Evolutionary conservation across 1,139 yeast genomes (phyloP), one percentile per base, ranked within the genome.

Genomic region (Yamadazyma kanchanaburiensis): DNA sequence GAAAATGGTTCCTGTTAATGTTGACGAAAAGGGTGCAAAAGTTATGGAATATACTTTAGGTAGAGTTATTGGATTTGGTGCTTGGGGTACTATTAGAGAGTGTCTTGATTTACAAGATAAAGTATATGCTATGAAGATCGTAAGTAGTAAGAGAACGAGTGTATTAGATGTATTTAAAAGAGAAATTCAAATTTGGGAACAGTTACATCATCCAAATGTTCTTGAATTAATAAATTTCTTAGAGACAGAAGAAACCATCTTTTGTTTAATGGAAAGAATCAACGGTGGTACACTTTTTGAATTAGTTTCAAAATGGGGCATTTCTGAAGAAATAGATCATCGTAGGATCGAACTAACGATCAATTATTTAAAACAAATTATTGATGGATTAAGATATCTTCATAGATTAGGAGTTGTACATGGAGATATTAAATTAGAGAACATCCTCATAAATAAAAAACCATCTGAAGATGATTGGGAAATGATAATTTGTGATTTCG

Each of bases 71-170:
- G 96, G 96, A 1, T 77, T 75, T 49, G 97, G 97, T 7, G 95
- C 96, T 0, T 88, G 94, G 83, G 94, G 95, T 3, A 74, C 83
- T 20, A 83, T 89, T n/a, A 64, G 95, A 37, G 94, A 84, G 51
- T 86, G 94, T 39, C 49, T 47, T 26, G 32, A 30, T 11, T 8
- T 18, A 18, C 9, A 10, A 18, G 25, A 25, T n/a, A 29, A 42
- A 13, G 57, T 69, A 1, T 69, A 73, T 40, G 96, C 96, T 1
- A 78, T 87, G 46, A 88, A 88, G 52, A 79, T 88, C 26, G 88
- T 88, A 19, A 72, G 74, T 37, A 63, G 68, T 17, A 62, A 72
- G 13, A 64, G 68, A 27, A 70, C 70, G 18, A 60, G 31, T 21
- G 67, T 65, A 9, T 48, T 65, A 27, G 55, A 55, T 19, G 77